Base-by-base conservation (phyloP, 441 rosid genomes). In the Croton laevigatus region DNA sequence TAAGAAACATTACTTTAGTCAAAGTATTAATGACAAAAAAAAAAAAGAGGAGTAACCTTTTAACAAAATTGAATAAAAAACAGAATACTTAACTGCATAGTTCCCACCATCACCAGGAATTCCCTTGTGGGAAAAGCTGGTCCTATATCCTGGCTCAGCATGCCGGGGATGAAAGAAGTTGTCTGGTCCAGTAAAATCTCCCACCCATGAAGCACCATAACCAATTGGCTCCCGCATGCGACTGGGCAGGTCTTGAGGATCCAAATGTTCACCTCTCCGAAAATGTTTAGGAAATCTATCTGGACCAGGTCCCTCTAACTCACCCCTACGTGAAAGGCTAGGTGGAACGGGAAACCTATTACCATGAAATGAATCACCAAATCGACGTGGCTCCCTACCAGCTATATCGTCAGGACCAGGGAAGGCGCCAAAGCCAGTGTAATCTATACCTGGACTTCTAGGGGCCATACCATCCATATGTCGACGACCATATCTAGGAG, bases 91-190 rank as follows among this genome's bases (percentile, higher is more conserved):
- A 86, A 88, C 87, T 78, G 83, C 45, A 77, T 57, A 81, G 55
- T 69, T 65, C 69, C 85, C 86, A 70, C 81, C 85, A 72, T 82
- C 88, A 73, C 71, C 73, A 53, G 83, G 79, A 74, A 78, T 79
- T 71, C 80, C 83, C 65, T 79, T 85, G 42, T 65, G 76, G 19
- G 90, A 72, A 75, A 76, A 83, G 79, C 72, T 82, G 78, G 89
- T 86, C 62, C 87, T 85, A 65, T 81, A 86, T 71, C 94, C 91
- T 44, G 91, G 85, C 77, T 87, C 93, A 68, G 90, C 89, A 81
- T 74, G 82, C 51, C 73, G 81, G 13, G 80, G 79, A 65, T 60
- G 81, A 60, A 55, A 74, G 73, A 79, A 77, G 75, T 70, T 78
- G 53, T 80, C 82, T 14, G 82, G 74, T 58, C 78, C 81, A 59